phyloP scores from a whole-genome alignment of 192 early-diverging fungal genomes.

The Entrophospora sp. region DNA sequence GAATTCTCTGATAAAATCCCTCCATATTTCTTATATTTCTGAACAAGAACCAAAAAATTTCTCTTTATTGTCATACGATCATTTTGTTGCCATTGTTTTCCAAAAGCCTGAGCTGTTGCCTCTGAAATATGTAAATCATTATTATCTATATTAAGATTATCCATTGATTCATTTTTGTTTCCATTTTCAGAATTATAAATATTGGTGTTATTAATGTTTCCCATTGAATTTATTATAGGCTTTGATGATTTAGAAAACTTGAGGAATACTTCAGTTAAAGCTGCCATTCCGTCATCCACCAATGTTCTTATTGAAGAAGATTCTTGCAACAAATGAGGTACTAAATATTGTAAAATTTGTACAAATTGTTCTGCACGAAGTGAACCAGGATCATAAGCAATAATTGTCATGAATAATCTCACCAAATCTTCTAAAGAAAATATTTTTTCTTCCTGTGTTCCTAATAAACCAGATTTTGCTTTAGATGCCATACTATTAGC shows the following conservation, averaged over 20 bases:
- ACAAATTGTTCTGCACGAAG: conserved; percentile 50
- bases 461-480: background rate
- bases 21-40: conserved; percentile 31
- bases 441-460: conserved; percentile 22
- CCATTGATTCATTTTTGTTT: background rate
- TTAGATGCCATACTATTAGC: background rate
- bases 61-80: conserved; percentile 47
- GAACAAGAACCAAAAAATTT: conserved; percentile 40
- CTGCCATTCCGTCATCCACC: conserved; percentile 31
- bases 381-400: conserved; percentile 48
- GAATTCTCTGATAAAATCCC: conserved; percentile 36
- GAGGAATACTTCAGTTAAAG: conserved; percentile 41
- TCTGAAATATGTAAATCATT: background rate
- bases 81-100: conserved; percentile 51
- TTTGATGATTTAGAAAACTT: conserved; percentile 41
- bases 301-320: conserved; percentile 12
- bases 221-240: conserved; percentile 16
- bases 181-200: too few species aligned
- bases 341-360: conserved; percentile 29
- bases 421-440: conserved; percentile 42
- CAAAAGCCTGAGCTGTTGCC: conserved; percentile 24
- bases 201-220: background rate
- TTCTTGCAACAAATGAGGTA: conserved; percentile 31
- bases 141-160: background rate
- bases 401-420: conserved; percentile 49